These are phyloP conservation scores for Nemania diffusa DNA, from an alignment of 2,329 filamentous ascomycete species.

Conservation along the genomic window DNA sequence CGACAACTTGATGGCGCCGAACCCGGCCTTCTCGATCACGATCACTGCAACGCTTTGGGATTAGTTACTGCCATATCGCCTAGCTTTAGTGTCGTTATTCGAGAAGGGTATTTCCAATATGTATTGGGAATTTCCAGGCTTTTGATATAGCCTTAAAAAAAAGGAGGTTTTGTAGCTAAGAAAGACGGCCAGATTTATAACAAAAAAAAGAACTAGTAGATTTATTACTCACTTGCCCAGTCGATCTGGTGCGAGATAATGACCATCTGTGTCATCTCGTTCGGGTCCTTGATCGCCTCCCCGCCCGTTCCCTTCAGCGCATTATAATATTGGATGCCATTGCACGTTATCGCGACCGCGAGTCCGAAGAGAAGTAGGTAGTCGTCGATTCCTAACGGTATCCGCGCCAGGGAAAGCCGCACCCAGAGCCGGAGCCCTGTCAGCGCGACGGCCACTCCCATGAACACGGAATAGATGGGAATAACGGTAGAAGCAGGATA, in stretches of 20 bases:
- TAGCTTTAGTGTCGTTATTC: neutral
- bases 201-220: neutral
- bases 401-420: slow-evolving; percentile 28
- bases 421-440: slow-evolving; percentile 35
- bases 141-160: neutral
- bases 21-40: slow-evolving; percentile 35
- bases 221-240: slow-evolving; percentile 27
- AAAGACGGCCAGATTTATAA: too few species aligned
- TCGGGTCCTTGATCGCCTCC: slow-evolving; percentile 29
- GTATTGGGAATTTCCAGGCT: neutral
- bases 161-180: neutral
- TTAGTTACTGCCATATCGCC: neutral
- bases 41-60: slow-evolving; percentile 12
- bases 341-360: slow-evolving; percentile 27
- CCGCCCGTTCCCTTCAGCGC: slow-evolving; percentile 33
- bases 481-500: slow-evolving; percentile 33
- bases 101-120: neutral
- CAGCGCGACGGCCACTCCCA: slow-evolving; percentile 31
- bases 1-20: slow-evolving; percentile 52
- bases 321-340: slow-evolving; percentile 36
- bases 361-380: slow-evolving; percentile 29
- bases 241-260: slow-evolving; percentile 32
- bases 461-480: slow-evolving; percentile 35
- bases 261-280: slow-evolving; percentile 24
- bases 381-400: slow-evolving; percentile 27